Percentiles rank a stretch among this genome's conserved stretches.
phyloP scores from a whole-genome alignment of 2,329 filamentous ascomycete species.

The Colletotrichum siamense region DNA sequence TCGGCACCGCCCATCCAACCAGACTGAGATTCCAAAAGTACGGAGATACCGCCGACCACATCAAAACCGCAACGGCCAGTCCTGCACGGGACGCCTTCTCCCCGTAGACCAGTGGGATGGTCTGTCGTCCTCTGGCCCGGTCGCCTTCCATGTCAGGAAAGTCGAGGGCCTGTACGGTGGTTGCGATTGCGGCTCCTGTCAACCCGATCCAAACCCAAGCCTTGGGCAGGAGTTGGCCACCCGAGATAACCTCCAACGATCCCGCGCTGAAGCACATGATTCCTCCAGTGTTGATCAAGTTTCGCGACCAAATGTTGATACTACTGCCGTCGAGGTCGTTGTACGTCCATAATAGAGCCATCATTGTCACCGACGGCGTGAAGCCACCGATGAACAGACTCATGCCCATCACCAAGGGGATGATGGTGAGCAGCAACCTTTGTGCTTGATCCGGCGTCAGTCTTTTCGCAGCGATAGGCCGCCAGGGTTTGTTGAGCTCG shows the following conservation, averaged over 20 bases:
- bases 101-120: constrained; percentile 30
- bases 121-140: constrained; percentile 27
- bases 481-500: constrained; percentile 35
- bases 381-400: constrained; percentile 22
- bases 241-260: constrained; percentile 23
- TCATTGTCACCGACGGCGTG: constrained; percentile 25
- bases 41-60: background rate
- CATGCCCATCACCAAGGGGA: constrained; percentile 23
- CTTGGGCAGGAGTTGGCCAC: constrained; percentile 1
- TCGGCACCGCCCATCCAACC: background rate
- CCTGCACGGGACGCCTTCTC: constrained; percentile 23
- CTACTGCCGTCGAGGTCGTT: constrained; percentile 33
- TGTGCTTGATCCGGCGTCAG: constrained; percentile 29
- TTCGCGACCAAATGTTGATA: constrained; percentile 25
- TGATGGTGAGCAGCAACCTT: constrained; percentile 25
- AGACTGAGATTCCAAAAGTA: background rate
- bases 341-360: constrained; percentile 33
- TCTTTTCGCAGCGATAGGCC: constrained; percentile 29
- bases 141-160: constrained; percentile 30
- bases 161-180: constrained; percentile 33
- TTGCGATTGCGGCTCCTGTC: constrained; percentile 27
- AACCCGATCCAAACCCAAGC: constrained; percentile 26
- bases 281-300: constrained; percentile 30
- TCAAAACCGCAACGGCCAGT: constrained; percentile 20
- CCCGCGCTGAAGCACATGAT: constrained; percentile 34